Percentiles rank a stretch among this genome's conserved stretches.
phyloP scores from a whole-genome alignment of 495 filamentous ascomycete genomes.

The Xylaria venustula region DNA sequence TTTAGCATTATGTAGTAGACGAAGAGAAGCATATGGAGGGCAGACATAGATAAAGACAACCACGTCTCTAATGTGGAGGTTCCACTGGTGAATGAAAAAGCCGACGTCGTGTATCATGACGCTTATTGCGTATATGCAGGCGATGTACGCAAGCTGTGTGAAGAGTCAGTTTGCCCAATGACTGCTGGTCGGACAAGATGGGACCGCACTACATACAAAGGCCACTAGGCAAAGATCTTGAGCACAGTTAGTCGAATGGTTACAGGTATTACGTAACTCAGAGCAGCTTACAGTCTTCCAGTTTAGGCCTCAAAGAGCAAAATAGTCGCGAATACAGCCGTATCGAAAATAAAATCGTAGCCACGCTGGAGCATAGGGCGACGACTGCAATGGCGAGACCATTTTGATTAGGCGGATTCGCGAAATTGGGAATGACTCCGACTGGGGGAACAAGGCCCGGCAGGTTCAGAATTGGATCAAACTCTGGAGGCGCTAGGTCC shows the following conservation, averaged over 20 bases:
- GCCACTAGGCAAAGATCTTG: constrained; percentile 19
- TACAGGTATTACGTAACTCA: background rate
- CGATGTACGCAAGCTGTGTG: constrained; percentile 16
- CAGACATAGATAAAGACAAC: constrained; percentile 12
- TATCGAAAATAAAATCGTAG: constrained; percentile 17
- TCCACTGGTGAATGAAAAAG: constrained; percentile 33
- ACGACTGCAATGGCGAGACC: constrained; percentile 18
- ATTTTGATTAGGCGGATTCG: constrained; percentile 29
- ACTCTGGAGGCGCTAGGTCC: no score
- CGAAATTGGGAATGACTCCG: constrained; percentile 22
- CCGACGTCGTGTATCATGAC: constrained; percentile 19
- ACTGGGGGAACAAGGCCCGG: constrained; percentile 28
- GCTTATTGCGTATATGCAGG: constrained; percentile 18
- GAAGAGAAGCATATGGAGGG: no score
- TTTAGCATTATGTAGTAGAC: background rate
- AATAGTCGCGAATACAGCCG: constrained; percentile 21
- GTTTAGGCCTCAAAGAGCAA: constrained; percentile 14
- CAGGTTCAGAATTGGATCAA: constrained; percentile 20
- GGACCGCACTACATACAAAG: constrained; percentile 7
- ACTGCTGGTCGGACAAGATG: background rate
- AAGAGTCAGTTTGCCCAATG: background rate
- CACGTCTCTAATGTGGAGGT: constrained; percentile 21
- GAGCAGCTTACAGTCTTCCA: constrained; percentile 19
- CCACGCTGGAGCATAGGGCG: constrained; percentile 15
- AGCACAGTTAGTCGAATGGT: background rate